Evolutionary conservation across 1,139 yeast genomes (phyloP).

Genomic region (Nakaseomyces nivariensis): DNA sequence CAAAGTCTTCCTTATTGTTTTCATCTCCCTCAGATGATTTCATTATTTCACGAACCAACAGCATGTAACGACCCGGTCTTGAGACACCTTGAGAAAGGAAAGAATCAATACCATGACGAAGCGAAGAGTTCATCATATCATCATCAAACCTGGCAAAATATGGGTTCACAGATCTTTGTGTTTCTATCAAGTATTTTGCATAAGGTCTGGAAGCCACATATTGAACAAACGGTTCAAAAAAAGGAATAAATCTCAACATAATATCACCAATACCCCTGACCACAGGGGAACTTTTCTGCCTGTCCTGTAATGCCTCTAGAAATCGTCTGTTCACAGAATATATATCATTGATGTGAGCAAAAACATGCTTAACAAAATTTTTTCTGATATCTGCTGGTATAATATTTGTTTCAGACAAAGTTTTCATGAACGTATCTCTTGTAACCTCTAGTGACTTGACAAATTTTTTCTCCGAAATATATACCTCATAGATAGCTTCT

Average conservation of each 20-base stretch:
- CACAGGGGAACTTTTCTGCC: constrained; percentile 84
- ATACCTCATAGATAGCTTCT: constrained; percentile 89
- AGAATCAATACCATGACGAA: constrained; percentile 86
- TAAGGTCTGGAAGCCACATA: constrained; percentile 96
- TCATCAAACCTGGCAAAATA: constrained; percentile 87
- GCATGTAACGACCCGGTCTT: constrained; percentile 88
- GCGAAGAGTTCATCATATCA: constrained; percentile 73
- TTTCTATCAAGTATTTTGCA: constrained; percentile 91
- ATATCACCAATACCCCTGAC: constrained; percentile 83
- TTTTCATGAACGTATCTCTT: constrained; percentile 90
- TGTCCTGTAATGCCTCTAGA: constrained; percentile 79
- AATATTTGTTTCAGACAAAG: constrained; percentile 72
- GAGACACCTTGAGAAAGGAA: constrained; percentile 93
- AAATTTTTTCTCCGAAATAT: constrained; percentile 88
- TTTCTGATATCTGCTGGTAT: constrained; percentile 87
- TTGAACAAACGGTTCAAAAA: constrained; percentile 82
- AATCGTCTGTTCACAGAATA: constrained; percentile 73
- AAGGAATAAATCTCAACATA: constrained; percentile 71
- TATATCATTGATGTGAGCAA: constrained; percentile 82
- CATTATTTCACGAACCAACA: constrained; percentile 70
- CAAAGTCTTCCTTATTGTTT: constrained; percentile 54
- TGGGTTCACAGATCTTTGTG: constrained; percentile 85
- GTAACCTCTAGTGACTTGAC: constrained; percentile 89
- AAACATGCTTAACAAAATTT: constrained; percentile 82
- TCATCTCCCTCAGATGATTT: constrained; percentile 53